phyloP scores from a whole-genome alignment of 164 flowering plant genomes.

The Akebia trifoliata region DNA sequence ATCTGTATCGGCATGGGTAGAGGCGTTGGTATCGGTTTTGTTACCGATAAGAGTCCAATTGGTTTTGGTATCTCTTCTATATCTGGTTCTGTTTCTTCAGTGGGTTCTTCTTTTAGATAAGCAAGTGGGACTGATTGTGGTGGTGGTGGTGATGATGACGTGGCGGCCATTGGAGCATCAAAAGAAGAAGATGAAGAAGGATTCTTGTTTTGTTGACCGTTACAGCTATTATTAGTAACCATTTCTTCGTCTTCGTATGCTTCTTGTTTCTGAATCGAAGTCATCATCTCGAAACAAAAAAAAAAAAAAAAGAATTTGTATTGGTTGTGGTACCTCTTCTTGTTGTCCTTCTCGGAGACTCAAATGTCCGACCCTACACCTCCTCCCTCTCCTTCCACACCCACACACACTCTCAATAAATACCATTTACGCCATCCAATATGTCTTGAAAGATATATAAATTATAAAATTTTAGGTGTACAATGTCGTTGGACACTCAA shows the following conservation, averaged over 20 bases:
- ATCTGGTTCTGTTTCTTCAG: slow-evolving; percentile 2
- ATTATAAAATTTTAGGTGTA: too few species aligned
- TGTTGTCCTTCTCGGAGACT: too few species aligned
- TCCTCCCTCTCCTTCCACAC: too few species aligned
- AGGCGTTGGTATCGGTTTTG: slow-evolving; percentile 15
- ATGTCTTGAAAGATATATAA: too few species aligned
- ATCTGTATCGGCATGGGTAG: slow-evolving; percentile 9
- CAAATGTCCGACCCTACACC: too few species aligned
- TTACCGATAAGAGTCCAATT: slow-evolving; percentile 13
- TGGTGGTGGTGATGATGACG: slow-evolving; percentile 2
- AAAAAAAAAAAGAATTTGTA: neutral
- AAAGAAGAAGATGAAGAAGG: neutral
- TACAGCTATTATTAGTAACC: neutral
- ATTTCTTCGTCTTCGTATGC: slow-evolving; percentile 25
- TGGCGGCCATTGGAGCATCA: neutral
- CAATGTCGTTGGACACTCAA: too few species aligned
- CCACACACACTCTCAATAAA: too few species aligned
- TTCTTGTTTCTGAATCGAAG: slow-evolving; percentile 26
- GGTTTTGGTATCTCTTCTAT: neutral
- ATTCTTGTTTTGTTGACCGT: neutral
- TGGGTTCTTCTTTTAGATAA: slow-evolving; percentile 11
- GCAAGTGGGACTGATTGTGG: neutral
- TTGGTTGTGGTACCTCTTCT: neutral
- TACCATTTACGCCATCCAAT: too few species aligned
- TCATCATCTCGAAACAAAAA: slow-evolving; percentile 20